Evolutionary conservation across 2,329 filamentous ascomycete genomes (phyloP).

Genomic region (Penicillium sp.): DNA sequence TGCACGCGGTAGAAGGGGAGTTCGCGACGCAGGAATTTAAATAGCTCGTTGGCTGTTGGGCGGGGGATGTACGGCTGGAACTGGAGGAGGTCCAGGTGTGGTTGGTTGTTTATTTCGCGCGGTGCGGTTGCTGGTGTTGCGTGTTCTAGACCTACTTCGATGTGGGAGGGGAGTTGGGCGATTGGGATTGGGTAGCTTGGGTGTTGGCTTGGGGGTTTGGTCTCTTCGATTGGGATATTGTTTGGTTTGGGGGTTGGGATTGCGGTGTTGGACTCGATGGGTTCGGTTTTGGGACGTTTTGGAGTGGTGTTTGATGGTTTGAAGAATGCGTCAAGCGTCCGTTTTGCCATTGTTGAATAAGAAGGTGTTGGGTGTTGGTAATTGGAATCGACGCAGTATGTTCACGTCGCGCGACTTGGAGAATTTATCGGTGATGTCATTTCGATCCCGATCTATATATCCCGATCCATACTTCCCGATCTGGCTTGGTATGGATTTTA

Average conservation of each 20-base stretch:
- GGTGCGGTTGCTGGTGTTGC: constrained; percentile 54
- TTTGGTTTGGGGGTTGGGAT: neutral
- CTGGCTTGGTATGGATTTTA: neutral
- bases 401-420: neutral
- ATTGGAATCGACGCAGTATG: neutral
- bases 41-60: constrained; percentile 58
- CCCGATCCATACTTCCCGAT: constrained; percentile 14
- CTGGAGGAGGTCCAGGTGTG: constrained; percentile 71
- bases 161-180: constrained; percentile 47
- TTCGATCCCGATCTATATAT: constrained; percentile 10
- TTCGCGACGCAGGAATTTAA: constrained; percentile 68
- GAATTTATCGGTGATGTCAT: constrained; percentile 19
- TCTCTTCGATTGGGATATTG: neutral
- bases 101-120: constrained; percentile 62
- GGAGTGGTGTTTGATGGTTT: constrained; percentile 49
- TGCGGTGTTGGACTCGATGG: neutral
- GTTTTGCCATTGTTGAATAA: constrained; percentile 47
- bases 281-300: constrained; percentile 35
- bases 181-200: constrained; percentile 55
- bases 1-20: constrained; percentile 74
- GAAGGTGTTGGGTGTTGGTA: neutral
- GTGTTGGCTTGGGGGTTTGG: constrained; percentile 42
- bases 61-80: constrained; percentile 70
- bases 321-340: constrained; percentile 71
- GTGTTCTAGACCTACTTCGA: constrained; percentile 30